Percentiles rank a stretch among this genome's conserved stretches.
Conservation (phyloP, 2,329 filamentous ascomycete species). For the Trichothecium roseum region DNA sequence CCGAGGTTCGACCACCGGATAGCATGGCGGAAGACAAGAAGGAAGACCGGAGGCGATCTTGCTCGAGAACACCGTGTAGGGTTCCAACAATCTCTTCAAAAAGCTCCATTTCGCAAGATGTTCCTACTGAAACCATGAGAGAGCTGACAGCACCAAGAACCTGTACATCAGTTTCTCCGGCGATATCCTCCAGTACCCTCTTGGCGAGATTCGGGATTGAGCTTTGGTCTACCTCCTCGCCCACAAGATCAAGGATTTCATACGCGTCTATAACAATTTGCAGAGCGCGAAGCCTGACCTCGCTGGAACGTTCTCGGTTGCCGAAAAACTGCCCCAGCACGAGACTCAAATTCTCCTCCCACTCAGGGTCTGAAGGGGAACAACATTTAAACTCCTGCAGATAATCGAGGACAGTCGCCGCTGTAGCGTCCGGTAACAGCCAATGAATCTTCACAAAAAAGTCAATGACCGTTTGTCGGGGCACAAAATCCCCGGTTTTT, state of each 20-base stretch:
- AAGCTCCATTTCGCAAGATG: conserved; percentile 44
- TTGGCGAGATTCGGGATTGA: conserved; percentile 48
- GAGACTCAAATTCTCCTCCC: conserved; percentile 52
- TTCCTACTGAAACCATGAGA: conserved; percentile 54
- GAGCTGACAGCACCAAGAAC: conserved; percentile 56
- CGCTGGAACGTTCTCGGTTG: conserved; percentile 47
- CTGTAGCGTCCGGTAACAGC: conserved; percentile 54
- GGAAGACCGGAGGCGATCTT: conserved; percentile 31
- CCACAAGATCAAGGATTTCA: conserved; percentile 46
- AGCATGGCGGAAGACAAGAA: conserved; percentile 22
- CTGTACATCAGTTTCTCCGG: conserved; percentile 50
- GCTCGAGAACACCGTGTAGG: conserved; percentile 38
- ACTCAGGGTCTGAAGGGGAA: conserved; percentile 58
- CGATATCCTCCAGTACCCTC: conserved; percentile 49
- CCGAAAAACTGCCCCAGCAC: conserved; percentile 55
- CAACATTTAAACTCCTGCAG: conserved; percentile 61
- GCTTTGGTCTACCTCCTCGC: conserved; percentile 47
- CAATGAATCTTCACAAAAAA: conserved; percentile 55
- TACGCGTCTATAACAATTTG: conserved; percentile 49
- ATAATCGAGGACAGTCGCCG: conserved; percentile 54
- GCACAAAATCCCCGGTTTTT: conserved; percentile 44
- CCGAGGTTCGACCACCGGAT: background rate
- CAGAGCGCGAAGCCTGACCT: conserved; percentile 53
- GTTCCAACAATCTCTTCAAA: conserved; percentile 49
- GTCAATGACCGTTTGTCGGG: conserved; percentile 54